A percentile compares a stretch with the other conserved stretches of the same genome.
phyloP scores from a whole-genome alignment of 257 asterid genomes.

The Ocimum tenuiflorum region DNA sequence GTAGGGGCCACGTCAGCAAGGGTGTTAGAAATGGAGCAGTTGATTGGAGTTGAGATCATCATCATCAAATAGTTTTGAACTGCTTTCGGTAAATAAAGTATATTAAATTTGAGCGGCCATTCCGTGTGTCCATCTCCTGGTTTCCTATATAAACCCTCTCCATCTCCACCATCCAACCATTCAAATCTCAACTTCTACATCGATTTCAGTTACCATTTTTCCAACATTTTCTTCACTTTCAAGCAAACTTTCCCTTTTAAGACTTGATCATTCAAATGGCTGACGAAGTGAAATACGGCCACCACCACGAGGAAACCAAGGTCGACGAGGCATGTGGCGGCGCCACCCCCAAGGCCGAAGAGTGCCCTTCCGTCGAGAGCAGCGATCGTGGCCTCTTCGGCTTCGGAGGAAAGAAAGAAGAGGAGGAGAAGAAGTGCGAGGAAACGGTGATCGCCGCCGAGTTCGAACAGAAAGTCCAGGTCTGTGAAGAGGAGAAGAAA shows the following conservation, averaged over 20 bases:
- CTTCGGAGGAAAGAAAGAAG: slow-evolving; percentile 28
- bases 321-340: slow-evolving; percentile 23
- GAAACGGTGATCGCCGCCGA: slow-evolving; percentile 37
- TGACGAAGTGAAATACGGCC: slow-evolving; percentile 29
- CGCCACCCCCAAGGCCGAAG: background rate
- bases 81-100: slow-evolving; percentile 1
- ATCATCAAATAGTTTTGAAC: background rate
- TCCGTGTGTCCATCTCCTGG: slow-evolving; percentile 27
- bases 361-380: slow-evolving; percentile 23
- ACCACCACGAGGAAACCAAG: slow-evolving; percentile 21
- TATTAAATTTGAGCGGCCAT: slow-evolving; percentile 30
- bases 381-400: slow-evolving; percentile 62
- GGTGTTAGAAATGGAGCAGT: slow-evolving; percentile 21
- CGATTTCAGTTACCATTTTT: background rate
- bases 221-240: background rate
- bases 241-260: background rate
- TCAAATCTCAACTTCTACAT: background rate
- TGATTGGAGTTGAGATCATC: slow-evolving; percentile 2
- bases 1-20: slow-evolving; percentile 7
- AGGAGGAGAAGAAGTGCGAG: slow-evolving; percentile 43
- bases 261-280: slow-evolving; percentile 46
- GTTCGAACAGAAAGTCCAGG: slow-evolving; percentile 52
- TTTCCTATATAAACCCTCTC: slow-evolving; percentile 36
- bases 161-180: background rate
- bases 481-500: slow-evolving; percentile 30